Evolutionary conservation across 139 green algal species (phyloP).

Genomic region (Tetraselmis striata): DNA sequence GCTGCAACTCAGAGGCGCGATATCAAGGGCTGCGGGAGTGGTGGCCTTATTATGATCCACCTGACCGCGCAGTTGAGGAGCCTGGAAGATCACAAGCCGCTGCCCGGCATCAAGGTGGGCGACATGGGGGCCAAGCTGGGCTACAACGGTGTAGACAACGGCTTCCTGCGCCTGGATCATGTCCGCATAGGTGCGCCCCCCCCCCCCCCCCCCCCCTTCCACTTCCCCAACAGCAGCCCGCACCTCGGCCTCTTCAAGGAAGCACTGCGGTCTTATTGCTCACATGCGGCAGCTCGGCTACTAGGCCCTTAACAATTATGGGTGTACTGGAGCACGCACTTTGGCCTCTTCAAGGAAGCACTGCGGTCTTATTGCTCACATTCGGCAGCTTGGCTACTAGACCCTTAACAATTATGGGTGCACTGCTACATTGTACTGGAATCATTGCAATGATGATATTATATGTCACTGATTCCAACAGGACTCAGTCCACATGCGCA

Average conservation of each 20-base stretch:
- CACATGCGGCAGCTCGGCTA: not conserved
- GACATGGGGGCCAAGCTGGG: conserved; percentile 95
- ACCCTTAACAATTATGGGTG: too few species aligned
- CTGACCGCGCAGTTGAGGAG: conserved; percentile 61
- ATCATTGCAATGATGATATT: too few species aligned
- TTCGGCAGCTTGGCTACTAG: too few species aligned
- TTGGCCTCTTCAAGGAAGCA: not conserved
- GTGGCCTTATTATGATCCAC: too few species aligned
- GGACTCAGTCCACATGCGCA: too few species aligned
- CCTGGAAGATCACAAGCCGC: conserved; percentile 68
- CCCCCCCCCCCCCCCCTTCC: not conserved
- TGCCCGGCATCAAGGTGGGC: conserved; percentile 81
- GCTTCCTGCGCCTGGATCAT: conserved; percentile 73
- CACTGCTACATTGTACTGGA: too few species aligned
- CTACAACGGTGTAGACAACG: conserved; percentile 85
- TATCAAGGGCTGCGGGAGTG: too few species aligned
- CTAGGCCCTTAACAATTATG: too few species aligned
- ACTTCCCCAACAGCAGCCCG: not conserved
- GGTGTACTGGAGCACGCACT: not conserved
- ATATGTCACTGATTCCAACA: too few species aligned
- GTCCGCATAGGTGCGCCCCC: conserved; percentile 40
- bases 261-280: not conserved
- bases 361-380: not conserved
- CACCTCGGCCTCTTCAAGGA: not conserved
- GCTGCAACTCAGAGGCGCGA: too few species aligned